phyloP scores from a whole-genome alignment of 2,329 filamentous ascomycete species.

The Apiospora pterosperma region DNA sequence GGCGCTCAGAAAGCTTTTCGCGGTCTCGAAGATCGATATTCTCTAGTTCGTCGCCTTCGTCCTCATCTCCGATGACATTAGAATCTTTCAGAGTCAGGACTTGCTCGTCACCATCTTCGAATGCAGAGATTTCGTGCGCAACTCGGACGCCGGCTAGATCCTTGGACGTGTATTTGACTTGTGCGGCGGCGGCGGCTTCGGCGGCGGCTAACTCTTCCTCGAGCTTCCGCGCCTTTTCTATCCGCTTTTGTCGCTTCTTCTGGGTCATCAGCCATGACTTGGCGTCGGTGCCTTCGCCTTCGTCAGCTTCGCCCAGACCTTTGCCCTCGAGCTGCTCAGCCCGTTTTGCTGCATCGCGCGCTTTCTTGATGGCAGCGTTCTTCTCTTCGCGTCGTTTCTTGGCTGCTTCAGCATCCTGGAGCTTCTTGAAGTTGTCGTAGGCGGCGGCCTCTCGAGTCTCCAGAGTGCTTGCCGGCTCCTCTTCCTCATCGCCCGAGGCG shows the following conservation, averaged over 20 bases:
- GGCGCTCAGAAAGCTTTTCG: constrained; percentile 69
- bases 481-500: constrained; percentile 43
- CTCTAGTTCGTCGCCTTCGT: constrained; percentile 87
- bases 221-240: constrained; percentile 68
- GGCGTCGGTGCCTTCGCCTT: constrained; percentile 66
- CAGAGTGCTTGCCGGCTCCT: constrained; percentile 76
- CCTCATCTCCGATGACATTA: constrained; percentile 73
- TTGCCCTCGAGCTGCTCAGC: constrained; percentile 75
- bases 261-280: constrained; percentile 83
- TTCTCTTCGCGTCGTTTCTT: constrained; percentile 78
- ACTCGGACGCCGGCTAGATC: constrained; percentile 91
- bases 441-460: constrained; percentile 73
- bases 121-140: constrained; percentile 77
- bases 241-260: constrained; percentile 93
- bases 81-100: constrained; percentile 93
- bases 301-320: constrained; percentile 74
- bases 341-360: constrained; percentile 78
- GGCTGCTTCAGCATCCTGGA: constrained; percentile 67
- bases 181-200: constrained; percentile 62
- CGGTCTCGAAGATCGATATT: constrained; percentile 69
- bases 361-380: constrained; percentile 80
- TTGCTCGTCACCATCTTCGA: constrained; percentile 81
- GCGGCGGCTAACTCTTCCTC: constrained; percentile 78
- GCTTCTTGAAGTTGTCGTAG: constrained; percentile 68
- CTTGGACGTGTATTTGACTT: constrained; percentile 71